These are phyloP conservation scores for Capsicum baccatum DNA, from an alignment of 257 asterid genomes.

Conservation along the genomic window DNA sequence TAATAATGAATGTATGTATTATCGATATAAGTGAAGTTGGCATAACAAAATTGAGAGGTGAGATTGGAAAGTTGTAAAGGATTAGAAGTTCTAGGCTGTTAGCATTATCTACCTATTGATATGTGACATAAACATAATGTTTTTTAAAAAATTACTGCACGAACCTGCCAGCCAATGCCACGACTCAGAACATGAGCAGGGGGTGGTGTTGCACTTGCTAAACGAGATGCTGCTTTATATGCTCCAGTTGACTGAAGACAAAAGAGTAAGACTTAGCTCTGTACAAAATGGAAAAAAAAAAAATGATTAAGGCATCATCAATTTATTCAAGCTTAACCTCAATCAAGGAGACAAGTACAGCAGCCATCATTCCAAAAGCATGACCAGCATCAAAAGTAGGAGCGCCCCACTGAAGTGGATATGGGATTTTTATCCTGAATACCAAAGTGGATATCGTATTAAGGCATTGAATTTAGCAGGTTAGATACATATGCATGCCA, in stretches of 20 bases:
- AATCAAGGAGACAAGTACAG: constrained; percentile 86
- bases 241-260: constrained; percentile 90
- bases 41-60: background rate
- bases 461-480: background rate
- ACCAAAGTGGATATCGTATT: background rate
- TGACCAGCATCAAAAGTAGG: constrained; percentile 98
- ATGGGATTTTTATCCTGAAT: constrained; percentile 89
- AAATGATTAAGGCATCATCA: background rate
- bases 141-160: constrained; percentile 24
- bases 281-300: constrained; percentile 4
- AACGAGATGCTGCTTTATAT: constrained; percentile 91
- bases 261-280: constrained; percentile 15
- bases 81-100: background rate
- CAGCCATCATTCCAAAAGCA: constrained; percentile 98
- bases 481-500: background rate
- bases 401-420: constrained; percentile 98
- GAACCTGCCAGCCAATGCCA: constrained; percentile 98
- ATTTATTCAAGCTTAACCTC: constrained; percentile 57
- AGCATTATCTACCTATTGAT: background rate
- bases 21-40: background rate
- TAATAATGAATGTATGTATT: background rate
- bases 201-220: constrained; percentile 98
- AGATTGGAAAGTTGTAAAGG: constrained; percentile 22
- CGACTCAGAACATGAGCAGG: constrained; percentile 99
- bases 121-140: constrained; percentile 9